phyloP scores from a whole-genome alignment of 2,329 filamentous ascomycete species.

The Rhynchosporium graminicola region DNA sequence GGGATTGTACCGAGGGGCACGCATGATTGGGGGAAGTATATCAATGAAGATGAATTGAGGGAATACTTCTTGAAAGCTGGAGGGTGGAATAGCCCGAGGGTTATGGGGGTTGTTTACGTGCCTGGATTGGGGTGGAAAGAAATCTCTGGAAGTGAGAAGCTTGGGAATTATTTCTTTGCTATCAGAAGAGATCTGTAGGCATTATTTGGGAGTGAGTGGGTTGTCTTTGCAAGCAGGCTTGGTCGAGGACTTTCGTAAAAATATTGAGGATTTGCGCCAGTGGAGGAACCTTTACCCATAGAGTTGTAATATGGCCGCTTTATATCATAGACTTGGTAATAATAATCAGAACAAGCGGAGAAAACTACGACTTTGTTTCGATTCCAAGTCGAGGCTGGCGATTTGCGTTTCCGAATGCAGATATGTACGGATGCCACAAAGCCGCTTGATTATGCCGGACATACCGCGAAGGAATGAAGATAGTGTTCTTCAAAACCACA shows the following conservation, averaged over 20 bases:
- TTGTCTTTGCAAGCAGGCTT: not conserved
- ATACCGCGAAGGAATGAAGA: not conserved
- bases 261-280: not conserved
- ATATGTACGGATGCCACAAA: too few species aligned
- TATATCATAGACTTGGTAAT: too few species aligned
- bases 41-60: conserved; percentile 79
- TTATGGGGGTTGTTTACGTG: conserved; percentile 86
- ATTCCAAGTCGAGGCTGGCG: too few species aligned
- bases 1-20: conserved; percentile 89
- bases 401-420: too few species aligned
- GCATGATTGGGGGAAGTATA: conserved; percentile 95
- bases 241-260: not conserved
- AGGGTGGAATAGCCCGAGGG: conserved; percentile 60
- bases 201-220: not conserved
- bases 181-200: conserved; percentile 56
- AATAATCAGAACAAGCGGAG: too few species aligned
- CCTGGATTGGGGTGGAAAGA: conserved; percentile 89
- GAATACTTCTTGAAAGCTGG: conserved; percentile 53
- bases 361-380: too few species aligned
- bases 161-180: conserved; percentile 96
- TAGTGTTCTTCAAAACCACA: not conserved
- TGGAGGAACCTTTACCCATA: not conserved
- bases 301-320: not conserved
- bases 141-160: conserved; percentile 75
- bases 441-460: too few species aligned